phyloP scores from a whole-genome alignment of 148 eudicot species.

The Rhododendron kiyosumense region DNA sequence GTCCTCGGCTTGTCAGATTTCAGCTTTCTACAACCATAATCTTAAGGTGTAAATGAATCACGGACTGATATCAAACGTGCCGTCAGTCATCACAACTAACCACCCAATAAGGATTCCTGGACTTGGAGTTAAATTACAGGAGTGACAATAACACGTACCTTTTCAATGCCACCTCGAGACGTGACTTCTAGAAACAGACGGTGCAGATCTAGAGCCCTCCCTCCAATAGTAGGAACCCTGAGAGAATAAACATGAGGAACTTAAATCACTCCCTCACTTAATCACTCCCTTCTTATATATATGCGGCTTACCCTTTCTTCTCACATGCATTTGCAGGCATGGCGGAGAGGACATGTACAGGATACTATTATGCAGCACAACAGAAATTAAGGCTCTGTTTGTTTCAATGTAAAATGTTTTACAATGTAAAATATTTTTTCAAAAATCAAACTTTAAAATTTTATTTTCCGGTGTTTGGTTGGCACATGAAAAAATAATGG shows the following conservation, averaged over 20 bases:
- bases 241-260: slow-evolving; percentile 2
- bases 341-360: neutral
- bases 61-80: neutral
- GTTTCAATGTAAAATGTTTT: too few relatives aligned
- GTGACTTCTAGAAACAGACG: slow-evolving; percentile 77
- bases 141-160: slow-evolving; percentile 36
- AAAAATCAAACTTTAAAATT: too few relatives aligned
- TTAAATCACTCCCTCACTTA: neutral
- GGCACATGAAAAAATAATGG: too few relatives aligned
- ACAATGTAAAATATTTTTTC: too few relatives aligned
- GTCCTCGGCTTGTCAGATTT: too few relatives aligned
- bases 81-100: neutral
- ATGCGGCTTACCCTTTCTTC: neutral
- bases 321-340: neutral
- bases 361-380: neutral
- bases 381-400: too few relatives aligned
- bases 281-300: neutral
- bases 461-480: too few relatives aligned
- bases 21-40: neutral
- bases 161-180: slow-evolving; percentile 81
- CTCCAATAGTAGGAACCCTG: slow-evolving; percentile 65
- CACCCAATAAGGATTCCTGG: neutral
- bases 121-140: slow-evolving; percentile 1
- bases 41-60: neutral
- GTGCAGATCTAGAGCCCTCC: slow-evolving; percentile 53